Percentiles rank a stretch among this genome's conserved stretches.
phyloP scores from a whole-genome alignment of 441 rosid genomes.

The Manihot esculenta region DNA sequence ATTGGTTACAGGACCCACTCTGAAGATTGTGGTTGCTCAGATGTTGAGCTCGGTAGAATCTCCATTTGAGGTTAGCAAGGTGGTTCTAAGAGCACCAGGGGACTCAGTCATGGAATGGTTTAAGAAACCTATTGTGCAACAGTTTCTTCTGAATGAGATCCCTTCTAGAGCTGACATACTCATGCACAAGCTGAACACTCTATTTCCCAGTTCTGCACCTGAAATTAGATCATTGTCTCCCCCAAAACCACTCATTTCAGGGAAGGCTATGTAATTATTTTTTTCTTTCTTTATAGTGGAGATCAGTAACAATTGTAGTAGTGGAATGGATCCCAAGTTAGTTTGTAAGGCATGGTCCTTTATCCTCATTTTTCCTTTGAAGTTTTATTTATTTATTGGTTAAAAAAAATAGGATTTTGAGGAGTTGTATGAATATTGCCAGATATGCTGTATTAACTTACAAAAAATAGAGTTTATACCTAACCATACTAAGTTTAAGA shows the following conservation, averaged over 20 bases:
- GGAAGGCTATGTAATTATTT: slow-evolving; percentile 31
- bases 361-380: too few relatives aligned
- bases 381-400: too few relatives aligned
- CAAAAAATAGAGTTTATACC: too few relatives aligned
- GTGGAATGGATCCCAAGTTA: not conserved
- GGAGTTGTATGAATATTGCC: too few relatives aligned
- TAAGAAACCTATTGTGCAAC: slow-evolving; percentile 93
- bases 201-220: slow-evolving; percentile 92
- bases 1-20: slow-evolving; percentile 91
- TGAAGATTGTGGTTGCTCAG: slow-evolving; percentile 89
- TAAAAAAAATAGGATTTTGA: too few relatives aligned
- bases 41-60: slow-evolving; percentile 90
- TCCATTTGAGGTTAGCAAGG: slow-evolving; percentile 93
- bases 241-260: slow-evolving; percentile 72
- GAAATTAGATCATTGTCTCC: slow-evolving; percentile 80
- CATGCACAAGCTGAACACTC: slow-evolving; percentile 85
- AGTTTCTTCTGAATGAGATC: slow-evolving; percentile 87
- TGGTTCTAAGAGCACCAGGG: slow-evolving; percentile 87
- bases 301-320: not conserved
- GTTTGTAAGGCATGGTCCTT: too few relatives aligned
- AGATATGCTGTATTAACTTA: too few relatives aligned
- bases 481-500: too few relatives aligned
- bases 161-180: slow-evolving; percentile 85
- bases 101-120: slow-evolving; percentile 95
- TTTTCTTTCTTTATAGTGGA: not conserved